Base-by-base conservation (phyloP, 306 rosid genomes). In the Arachis hypogaea region DNA sequence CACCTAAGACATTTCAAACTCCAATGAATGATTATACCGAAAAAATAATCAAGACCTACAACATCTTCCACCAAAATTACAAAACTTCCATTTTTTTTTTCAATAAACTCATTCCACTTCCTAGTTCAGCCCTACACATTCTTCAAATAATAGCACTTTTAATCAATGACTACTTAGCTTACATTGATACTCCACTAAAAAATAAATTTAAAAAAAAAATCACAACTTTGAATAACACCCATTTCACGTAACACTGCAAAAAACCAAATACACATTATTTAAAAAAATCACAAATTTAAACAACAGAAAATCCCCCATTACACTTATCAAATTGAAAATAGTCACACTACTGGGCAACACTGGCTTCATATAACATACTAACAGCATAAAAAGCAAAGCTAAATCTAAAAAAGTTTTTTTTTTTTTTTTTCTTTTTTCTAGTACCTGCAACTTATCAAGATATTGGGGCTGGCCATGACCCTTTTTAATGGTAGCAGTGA, bases 401-500 rank as follows among this genome's bases (percentile, higher is more conserved):
- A 33, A 33, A 33, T 4, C 38, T 33, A 33, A 33, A 33, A 33
- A 33, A 33, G 38, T 33, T 33, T 0, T 2, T 33, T 33, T 33
- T 33, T 33, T 33, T 33, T 33, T 33, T 33, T 33, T 1, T 1
- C 4, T 33, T 33, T 33, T 33, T 33, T 2, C 28, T 18, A 7
- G 57, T 61, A 92, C 98, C 95, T 92, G 97, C 82, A 89, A 80
- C 36, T 89, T 88, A 71, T 94, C 97, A 63, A 94, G 95, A 82
- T 83, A 89, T 80, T 89, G 97, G 69, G 97, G 95, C 76, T 89
- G 98, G 59, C 98, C 98, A 78, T 82, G 94, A 14, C 97, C 98
- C 75, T 84, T 87, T 79, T 89, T 94, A 62, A 94, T 91, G 62
- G 98, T 94, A 59, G 96, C 95, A 22, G 98, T 91, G 78, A 91